phyloP scores from a whole-genome alignment of 768 basidiomycete species.

The Boletus subparvulus region DNA sequence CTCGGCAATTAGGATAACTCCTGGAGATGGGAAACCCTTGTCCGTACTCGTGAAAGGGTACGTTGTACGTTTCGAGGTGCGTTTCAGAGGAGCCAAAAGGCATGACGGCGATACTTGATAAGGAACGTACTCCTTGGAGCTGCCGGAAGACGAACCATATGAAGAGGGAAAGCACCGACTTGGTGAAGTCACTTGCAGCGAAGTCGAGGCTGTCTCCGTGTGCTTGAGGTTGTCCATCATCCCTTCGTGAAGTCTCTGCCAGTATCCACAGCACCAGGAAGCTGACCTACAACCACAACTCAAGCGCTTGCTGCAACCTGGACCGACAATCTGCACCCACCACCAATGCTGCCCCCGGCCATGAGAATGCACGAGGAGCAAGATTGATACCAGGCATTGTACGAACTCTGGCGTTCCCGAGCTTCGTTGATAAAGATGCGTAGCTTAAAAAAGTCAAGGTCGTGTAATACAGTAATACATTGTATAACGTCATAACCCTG shows the following conservation, averaged over 20 bases:
- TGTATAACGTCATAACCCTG: constrained; percentile 10
- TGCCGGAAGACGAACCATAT: constrained; percentile 12
- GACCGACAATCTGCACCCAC: constrained; percentile 5
- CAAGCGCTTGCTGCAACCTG: neutral
- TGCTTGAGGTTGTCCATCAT: neutral
- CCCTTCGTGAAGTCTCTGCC: constrained; percentile 8
- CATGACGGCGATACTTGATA: neutral
- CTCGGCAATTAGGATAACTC: neutral
- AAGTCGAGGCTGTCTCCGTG: constrained; percentile 14
- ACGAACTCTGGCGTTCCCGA: neutral
- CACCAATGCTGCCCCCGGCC: neutral
- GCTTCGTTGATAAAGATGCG: neutral
- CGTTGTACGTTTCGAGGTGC: constrained; percentile 7
- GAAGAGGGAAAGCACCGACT: constrained; percentile 15
- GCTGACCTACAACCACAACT: constrained; percentile 5
- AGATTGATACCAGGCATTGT: neutral
- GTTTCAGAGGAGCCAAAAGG: constrained; percentile 1
- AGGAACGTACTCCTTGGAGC: neutral
- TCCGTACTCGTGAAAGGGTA: constrained; percentile 6
- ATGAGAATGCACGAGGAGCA: neutral
- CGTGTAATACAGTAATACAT: too few species aligned
- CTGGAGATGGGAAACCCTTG: constrained; percentile 4
- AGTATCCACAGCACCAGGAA: constrained; percentile 18
- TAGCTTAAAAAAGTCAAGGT: neutral
- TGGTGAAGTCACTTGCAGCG: constrained; percentile 20